Evolutionary conservation across 768 basidiomycete genomes (phyloP).

Genomic region (Termitomyces sp.): DNA sequence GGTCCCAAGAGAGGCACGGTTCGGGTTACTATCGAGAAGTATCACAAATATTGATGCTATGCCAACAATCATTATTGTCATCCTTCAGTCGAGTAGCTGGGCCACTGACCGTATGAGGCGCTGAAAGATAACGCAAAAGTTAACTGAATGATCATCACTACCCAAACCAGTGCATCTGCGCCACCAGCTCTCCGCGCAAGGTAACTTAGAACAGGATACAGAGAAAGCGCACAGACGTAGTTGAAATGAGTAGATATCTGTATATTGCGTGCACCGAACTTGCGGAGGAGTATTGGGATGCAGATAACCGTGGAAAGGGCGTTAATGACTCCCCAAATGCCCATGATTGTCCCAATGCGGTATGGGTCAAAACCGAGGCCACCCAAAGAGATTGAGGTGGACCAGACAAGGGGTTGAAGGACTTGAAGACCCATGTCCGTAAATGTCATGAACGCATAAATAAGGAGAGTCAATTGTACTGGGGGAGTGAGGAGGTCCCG

Average conservation of each 20-base stretch:
- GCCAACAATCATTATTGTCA: not conserved
- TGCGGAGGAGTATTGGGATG: conserved; percentile 47
- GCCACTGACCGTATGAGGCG: conserved; percentile 34
- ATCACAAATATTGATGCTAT: conserved; percentile 46
- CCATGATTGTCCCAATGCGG: conserved; percentile 57
- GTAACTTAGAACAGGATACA: conserved; percentile 33
- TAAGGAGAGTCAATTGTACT: conserved; percentile 28
- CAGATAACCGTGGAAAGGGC: conserved; percentile 50
- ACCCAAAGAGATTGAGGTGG: conserved; percentile 58
- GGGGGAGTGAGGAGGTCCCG: conserved; percentile 24
- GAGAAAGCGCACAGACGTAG: conserved; percentile 21
- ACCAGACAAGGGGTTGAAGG: conserved; percentile 41
- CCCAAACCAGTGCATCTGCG: conserved; percentile 27
- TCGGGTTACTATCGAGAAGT: conserved; percentile 40
- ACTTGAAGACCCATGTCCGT: conserved; percentile 32
- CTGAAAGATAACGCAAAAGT: conserved; percentile 21
- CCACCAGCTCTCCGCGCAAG: conserved; percentile 30
- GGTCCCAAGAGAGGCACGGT: conserved; percentile 41
- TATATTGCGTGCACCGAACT: conserved; percentile 50
- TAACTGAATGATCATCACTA: conserved; percentile 31
- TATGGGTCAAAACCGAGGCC: conserved; percentile 66
- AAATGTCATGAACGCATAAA: conserved; percentile 34
- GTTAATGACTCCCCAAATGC: conserved; percentile 48
- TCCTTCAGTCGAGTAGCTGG: not conserved
- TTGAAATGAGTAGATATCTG: conserved; percentile 34